Base-by-base conservation (phyloP, 2,329 filamentous ascomycete genomes). In the Xylariales sp. region DNA sequence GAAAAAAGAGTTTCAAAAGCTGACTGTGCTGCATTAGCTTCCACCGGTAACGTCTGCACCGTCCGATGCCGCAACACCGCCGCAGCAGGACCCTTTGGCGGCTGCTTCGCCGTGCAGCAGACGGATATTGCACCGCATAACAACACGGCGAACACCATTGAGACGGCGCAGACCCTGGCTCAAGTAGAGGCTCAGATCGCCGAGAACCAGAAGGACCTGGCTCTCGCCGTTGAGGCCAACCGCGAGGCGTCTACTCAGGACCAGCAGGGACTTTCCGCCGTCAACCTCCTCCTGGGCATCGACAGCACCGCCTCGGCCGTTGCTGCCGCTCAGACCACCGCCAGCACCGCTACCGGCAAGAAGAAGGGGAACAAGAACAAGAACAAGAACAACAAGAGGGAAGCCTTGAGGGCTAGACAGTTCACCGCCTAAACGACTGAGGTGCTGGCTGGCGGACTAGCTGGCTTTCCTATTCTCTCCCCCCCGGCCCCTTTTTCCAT, bases 1-100 rank as follows among this genome's bases (percentile, higher is more conserved):
- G n/a, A n/a, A n/a, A n/a, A n/a, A n/a, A n/a, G n/a, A n/a, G n/a
- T n/a, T n/a, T n/a, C n/a, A n/a, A n/a, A n/a, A 29, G 6, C 16
- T 43, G n/a, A 40, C 15, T 7, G n/a, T n/a, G n/a, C n/a, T n/a
- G n/a, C 12, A 20, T 18, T 39, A 59, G 57, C 54, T 16, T 63
- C 67, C 1, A 67, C 67, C 2, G 69, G 68, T 32, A 57, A 65
- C 18, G 46, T 67, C 24, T 67, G 64, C 47, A 65, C 62, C 6
- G 50, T 67, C 14, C 56, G 63, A 16, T 67, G 63, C 52, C 52
- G 55, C 28, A 67, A 67, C 46, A 50, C 50, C 3, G 55, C 59
- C 1, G 45, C 40, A 8, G 29, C 28, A 6, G 40, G 40, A 6
- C 40, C 40, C 19, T 54, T 55, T 29, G 64, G 64, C 21, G 64